Conservation (phyloP, 148 eudicot species). For the Chenopodium suecicum region DNA sequence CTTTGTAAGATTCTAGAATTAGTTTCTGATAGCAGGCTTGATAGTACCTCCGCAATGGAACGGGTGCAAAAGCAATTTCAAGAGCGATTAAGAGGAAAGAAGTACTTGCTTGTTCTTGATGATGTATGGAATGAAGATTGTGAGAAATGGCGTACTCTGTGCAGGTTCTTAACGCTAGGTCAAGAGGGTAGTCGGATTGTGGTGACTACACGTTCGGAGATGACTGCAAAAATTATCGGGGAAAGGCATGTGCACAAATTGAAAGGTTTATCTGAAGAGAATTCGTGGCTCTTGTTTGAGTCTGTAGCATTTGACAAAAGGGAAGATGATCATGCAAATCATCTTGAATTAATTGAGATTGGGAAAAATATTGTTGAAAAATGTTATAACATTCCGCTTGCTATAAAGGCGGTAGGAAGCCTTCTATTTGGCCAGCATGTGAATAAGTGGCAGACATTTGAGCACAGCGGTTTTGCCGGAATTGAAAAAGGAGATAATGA, state of each 20-base stretch:
- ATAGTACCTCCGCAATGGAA: neutral
- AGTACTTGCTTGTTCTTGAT: conserved; percentile 10
- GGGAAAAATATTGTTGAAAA: conserved; percentile 24
- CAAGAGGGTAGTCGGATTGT: conserved; percentile 16
- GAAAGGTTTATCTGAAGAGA: conserved; percentile 4
- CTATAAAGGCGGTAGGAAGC: conserved; percentile 23
- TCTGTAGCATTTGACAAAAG: conserved; percentile 17
- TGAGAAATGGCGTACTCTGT: conserved; percentile 13
- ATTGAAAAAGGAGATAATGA: neutral
- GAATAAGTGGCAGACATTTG: conserved; percentile 9
- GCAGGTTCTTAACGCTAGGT: neutral
- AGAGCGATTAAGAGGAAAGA: neutral
- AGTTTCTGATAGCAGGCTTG: no score
- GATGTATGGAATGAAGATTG: conserved; percentile 31
- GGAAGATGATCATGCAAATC: no score
- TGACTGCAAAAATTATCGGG: neutral
- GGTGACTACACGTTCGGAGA: conserved; percentile 27
- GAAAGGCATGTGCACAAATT: neutral
- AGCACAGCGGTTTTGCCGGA: neutral
- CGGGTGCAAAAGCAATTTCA: neutral
- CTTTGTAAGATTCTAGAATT: conserved; percentile 7
- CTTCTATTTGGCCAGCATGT: conserved; percentile 9
- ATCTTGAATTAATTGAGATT: no score
- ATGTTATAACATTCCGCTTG: conserved; percentile 32
- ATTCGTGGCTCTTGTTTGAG: conserved; percentile 26